Percentiles rank a stretch among this genome's conserved stretches.
These are phyloP conservation scores for Pichia cephalocereana DNA, from an alignment of 805 yeast species.

Conservation along the genomic window DNA sequence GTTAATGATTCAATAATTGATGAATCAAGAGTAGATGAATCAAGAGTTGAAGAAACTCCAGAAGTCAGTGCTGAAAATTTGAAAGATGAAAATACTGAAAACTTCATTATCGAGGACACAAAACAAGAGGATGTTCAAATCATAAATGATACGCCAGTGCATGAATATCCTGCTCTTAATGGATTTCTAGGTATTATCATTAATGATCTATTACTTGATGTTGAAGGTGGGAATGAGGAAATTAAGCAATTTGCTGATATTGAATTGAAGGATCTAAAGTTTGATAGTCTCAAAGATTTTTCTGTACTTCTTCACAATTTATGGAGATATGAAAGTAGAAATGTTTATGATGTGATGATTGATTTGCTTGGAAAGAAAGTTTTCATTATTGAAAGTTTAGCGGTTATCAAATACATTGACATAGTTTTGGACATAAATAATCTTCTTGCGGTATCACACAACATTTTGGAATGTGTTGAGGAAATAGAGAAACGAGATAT, in stretches of 20 bases:
- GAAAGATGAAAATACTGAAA: too few relatives aligned
- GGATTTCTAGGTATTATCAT: constrained; percentile 1
- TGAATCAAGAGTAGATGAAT: not conserved
- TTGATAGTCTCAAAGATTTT: not conserved
- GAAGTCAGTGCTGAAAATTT: not conserved
- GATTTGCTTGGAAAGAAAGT: not conserved
- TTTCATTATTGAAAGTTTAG: not conserved
- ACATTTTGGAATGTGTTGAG: not conserved
- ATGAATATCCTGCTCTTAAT: constrained; percentile 1
- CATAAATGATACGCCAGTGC: too few relatives aligned
- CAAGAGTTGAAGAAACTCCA: constrained; percentile 3
- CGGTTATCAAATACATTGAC: not conserved
- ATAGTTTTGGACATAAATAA: not conserved
- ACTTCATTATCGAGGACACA: too few relatives aligned
- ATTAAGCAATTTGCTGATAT: not conserved
- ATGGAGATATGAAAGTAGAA: not conserved
- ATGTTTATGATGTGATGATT: not conserved
- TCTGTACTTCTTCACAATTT: not conserved
- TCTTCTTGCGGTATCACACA: not conserved
- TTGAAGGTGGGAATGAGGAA: not conserved
- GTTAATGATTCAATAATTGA: not conserved
- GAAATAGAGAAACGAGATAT: not conserved
- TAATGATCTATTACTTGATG: not conserved
- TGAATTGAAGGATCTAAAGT: not conserved
- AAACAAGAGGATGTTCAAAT: too few relatives aligned